Percentiles rank a stretch among this genome's conserved stretches.
phyloP scores from a whole-genome alignment of 345 rosid species.

The Kernera saxatilis region DNA sequence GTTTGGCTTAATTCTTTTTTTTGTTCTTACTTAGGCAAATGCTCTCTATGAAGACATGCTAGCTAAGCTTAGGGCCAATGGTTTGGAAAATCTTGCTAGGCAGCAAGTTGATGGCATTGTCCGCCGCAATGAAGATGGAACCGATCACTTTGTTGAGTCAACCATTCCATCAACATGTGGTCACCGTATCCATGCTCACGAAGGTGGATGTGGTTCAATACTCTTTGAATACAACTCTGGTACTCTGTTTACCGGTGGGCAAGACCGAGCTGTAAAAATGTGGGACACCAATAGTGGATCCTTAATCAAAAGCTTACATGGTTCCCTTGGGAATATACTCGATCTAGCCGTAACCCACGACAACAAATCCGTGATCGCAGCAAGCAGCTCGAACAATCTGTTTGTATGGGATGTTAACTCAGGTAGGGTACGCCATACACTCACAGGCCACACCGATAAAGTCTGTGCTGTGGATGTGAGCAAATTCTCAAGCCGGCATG shows the following conservation, averaged over 20 bases:
- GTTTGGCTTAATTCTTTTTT: not conserved
- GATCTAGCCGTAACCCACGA: conserved; percentile 80
- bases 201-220: conserved; percentile 89
- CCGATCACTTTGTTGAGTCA: conserved; percentile 74
- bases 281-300: conserved; percentile 86
- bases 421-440: conserved; percentile 75
- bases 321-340: conserved; percentile 89
- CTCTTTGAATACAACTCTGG: conserved; percentile 72
- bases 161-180: conserved; percentile 68
- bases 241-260: conserved; percentile 81
- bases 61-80: conserved; percentile 80
- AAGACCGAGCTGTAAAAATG: conserved; percentile 73
- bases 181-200: conserved; percentile 78
- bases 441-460: conserved; percentile 85
- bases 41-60: conserved; percentile 86
- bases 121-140: conserved; percentile 84
- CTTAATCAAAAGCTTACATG: conserved; percentile 52
- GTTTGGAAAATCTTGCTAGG: conserved; percentile 77
- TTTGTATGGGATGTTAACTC: conserved; percentile 86
- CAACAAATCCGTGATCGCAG: conserved; percentile 79
- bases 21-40: conserved; percentile 52
- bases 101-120: conserved; percentile 98
- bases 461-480: conserved; percentile 93
- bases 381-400: conserved; percentile 92
- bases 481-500: conserved; percentile 79